Evolutionary conservation across 345 rosid genomes (phyloP).

Genomic region (Brassica nigra): DNA sequence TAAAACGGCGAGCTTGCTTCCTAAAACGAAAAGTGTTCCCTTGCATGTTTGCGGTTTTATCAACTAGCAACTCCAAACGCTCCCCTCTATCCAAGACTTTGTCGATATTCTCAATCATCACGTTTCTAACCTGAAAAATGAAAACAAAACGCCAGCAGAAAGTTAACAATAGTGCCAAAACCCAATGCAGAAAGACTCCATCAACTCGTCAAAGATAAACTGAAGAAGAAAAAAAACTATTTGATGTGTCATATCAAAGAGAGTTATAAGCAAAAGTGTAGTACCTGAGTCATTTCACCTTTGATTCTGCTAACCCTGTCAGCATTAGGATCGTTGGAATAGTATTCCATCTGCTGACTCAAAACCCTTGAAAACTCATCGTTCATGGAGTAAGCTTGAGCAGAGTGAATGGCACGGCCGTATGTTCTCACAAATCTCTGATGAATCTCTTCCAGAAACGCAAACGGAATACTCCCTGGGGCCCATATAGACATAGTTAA

Average conservation of each 20-base stretch:
- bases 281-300: conserved; percentile 95
- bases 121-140: conserved; percentile 68
- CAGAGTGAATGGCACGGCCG: conserved; percentile 67
- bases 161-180: background rate
- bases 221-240: background rate
- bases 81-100: conserved; percentile 92
- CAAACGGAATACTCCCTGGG: conserved; percentile 86
- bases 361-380: conserved; percentile 94
- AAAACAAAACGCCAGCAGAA: background rate
- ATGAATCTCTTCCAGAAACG: conserved; percentile 90
- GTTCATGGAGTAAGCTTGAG: conserved; percentile 91
- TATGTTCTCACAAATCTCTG: conserved; percentile 80
- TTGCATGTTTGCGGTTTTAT: conserved; percentile 92
- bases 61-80: conserved; percentile 91
- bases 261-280: background rate
- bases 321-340: conserved; percentile 81
- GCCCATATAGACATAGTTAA: background rate
- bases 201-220: background rate
- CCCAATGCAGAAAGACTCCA: background rate
- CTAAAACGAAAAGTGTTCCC: conserved; percentile 93
- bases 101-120: conserved; percentile 96
- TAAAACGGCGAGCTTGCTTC: conserved; percentile 90
- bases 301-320: conserved; percentile 86
- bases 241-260: background rate
- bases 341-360: conserved; percentile 92